A percentile compares a stretch with the other conserved stretches of the same genome.
phyloP scores from a whole-genome alignment of 116 monocot genomes.

The Papilionanthe hybrid region DNA sequence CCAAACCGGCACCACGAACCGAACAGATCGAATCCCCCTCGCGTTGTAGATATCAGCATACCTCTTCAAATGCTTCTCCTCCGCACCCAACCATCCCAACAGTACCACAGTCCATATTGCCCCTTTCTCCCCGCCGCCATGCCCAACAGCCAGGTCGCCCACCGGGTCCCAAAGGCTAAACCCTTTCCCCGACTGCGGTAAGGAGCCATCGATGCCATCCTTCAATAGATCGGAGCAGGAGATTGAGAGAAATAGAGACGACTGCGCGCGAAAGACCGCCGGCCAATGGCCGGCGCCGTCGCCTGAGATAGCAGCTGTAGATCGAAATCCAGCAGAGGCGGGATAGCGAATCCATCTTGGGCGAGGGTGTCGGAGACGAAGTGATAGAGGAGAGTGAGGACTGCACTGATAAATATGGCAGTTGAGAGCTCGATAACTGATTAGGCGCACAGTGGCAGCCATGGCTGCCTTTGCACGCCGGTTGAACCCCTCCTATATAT shows the following conservation, averaged over 20 bases:
- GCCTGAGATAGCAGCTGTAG: background rate
- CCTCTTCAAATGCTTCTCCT: slow-evolving; percentile 67
- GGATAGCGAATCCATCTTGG: background rate
- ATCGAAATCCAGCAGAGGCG: background rate
- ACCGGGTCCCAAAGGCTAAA: slow-evolving; percentile 14
- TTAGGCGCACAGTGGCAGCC: slow-evolving; percentile 1
- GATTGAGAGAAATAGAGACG: slow-evolving; percentile 2
- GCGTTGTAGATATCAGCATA: slow-evolving; percentile 73
- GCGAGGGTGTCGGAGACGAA: slow-evolving; percentile 5
- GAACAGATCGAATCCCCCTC: slow-evolving; percentile 54
- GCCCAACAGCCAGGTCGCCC: background rate
- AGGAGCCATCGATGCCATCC: background rate
- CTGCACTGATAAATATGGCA: slow-evolving; percentile 2
- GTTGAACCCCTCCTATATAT: background rate
- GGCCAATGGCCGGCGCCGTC: background rate
- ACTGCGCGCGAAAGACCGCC: background rate
- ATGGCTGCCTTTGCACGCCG: background rate
- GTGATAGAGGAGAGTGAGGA: slow-evolving; percentile 8
- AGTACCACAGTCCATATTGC: slow-evolving; percentile 58
- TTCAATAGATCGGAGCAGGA: slow-evolving; percentile 1
- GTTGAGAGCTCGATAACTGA: background rate
- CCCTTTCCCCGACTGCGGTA: background rate
- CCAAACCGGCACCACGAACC: slow-evolving; percentile 59
- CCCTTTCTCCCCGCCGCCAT: slow-evolving; percentile 18
- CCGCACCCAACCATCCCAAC: slow-evolving; percentile 91